Base-by-base conservation (phyloP, 345 rosid genomes). In the Angophora floribunda region DNA sequence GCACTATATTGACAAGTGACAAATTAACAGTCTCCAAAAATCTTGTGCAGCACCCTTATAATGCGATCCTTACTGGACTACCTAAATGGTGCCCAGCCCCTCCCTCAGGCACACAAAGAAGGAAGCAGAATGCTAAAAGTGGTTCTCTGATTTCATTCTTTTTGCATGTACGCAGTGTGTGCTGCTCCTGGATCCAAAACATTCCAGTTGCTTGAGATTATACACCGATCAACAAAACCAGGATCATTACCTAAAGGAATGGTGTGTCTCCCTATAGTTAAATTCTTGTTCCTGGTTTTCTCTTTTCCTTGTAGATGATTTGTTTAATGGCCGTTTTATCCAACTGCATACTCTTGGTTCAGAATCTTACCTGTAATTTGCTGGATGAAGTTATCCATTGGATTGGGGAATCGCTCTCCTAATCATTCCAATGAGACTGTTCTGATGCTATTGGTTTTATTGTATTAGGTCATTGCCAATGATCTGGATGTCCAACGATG, bases 141-240 rank as follows among this genome's bases (percentile, higher is more conserved):
- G 49, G 84, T 36, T 78, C 19, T 59, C 51, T 87, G 89, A 85
- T 86, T 52, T 86, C 16, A 24, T 79, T 91, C 51, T 82, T 44
- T 88, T 87, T 45, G 61, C 57, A 30, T 50, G 50, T 89, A 75
- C 63, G 86, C 91, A 98, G 99, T 98, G 98, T 98, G 99, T 90
- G 99, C 99, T 63, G 99, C 98, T 47, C 99, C 99, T 78, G 99
- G 99, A 90, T 97, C 99, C 88, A 98, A 98, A 89, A 97, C 99
- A 88, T 98, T 98, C 91, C 99, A 98, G 91, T 91, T 98, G 89
- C 99, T 98, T 88, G 99, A 97, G 91, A 94, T 97, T 85, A 94
- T 98, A 36, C 95, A 97, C 89, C 95, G 94, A 53, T 93, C 97
- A 80, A 89, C 93, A 86, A 90, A 93, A 92, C 91, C 94, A 87